Percentiles rank a stretch among this genome's conserved stretches.
These are phyloP conservation scores for Hortiboletus campestris DNA, from an alignment of 768 basidiomycete genomes.

Conservation along the genomic window DNA sequence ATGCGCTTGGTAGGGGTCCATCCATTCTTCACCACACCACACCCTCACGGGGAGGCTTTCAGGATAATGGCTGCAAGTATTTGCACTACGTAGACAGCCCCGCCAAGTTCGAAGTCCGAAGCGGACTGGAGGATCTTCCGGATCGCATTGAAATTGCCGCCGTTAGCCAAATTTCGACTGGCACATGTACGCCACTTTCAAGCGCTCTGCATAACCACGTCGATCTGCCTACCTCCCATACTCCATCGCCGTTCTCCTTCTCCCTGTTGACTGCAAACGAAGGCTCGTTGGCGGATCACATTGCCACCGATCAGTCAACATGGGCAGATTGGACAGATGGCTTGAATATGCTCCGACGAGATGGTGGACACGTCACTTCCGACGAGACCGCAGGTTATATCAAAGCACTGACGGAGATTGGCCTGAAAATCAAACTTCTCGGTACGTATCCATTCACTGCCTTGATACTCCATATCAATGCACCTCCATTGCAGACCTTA, in stretches of 20 bases:
- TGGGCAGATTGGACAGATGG: slow-evolving; percentile 97
- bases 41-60: slow-evolving; percentile 4
- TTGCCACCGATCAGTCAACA: slow-evolving; percentile 71
- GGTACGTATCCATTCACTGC: slow-evolving; percentile 45
- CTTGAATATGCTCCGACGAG: slow-evolving; percentile 79
- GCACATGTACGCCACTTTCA: slow-evolving; percentile 68
- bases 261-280: slow-evolving; percentile 69
- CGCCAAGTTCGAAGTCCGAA: slow-evolving; percentile 74
- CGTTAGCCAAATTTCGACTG: slow-evolving; percentile 78
- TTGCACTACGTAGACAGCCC: slow-evolving; percentile 85
- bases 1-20: slow-evolving; percentile 67
- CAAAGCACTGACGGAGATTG: slow-evolving; percentile 85
- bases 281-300: slow-evolving; percentile 72
- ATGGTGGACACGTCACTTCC: slow-evolving; percentile 80
- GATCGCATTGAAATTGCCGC: slow-evolving; percentile 80
- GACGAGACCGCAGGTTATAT: slow-evolving; percentile 86
- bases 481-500: slow-evolving; percentile 58
- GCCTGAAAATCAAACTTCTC: slow-evolving; percentile 85
- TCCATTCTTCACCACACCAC: background rate
- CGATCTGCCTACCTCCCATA: slow-evolving; percentile 56
- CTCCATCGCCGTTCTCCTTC: slow-evolving; percentile 71
- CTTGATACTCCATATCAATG: background rate
- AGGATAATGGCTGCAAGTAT: slow-evolving; percentile 79
- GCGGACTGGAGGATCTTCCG: slow-evolving; percentile 82
- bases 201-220: slow-evolving; percentile 60